Percentiles rank a stretch among this genome's conserved stretches.
These are phyloP conservation scores for Pterulicium gracile DNA, from an alignment of 1,284 basidiomycete species.

Conservation along the genomic window DNA sequence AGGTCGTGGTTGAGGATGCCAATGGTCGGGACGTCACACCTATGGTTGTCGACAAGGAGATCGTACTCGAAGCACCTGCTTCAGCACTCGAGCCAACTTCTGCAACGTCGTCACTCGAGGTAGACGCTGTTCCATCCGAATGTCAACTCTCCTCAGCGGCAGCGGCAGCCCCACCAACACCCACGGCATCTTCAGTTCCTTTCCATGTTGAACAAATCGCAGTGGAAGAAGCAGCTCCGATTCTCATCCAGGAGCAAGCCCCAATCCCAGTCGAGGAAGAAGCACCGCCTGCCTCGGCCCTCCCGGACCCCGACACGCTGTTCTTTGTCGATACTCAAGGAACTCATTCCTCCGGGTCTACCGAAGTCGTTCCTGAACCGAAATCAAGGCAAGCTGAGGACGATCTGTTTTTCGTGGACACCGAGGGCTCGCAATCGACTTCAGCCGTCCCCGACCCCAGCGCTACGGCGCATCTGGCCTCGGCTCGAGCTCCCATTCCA, in stretches of 20 bases:
- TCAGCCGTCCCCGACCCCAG: constrained; percentile 1
- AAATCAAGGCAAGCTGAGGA: constrained; percentile 19
- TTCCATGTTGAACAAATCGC: too few relatives aligned
- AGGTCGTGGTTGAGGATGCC: too few relatives aligned
- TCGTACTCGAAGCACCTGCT: too few relatives aligned
- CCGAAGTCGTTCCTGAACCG: background rate
- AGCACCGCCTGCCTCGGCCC: background rate
- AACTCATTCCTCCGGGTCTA: background rate
- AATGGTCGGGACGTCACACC: too few relatives aligned
- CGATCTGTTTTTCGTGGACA: constrained; percentile 12
- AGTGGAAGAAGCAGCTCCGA: too few relatives aligned
- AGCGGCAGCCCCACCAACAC: too few relatives aligned
- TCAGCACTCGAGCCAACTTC: background rate
- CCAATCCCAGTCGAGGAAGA: background rate
- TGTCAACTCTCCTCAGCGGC: too few relatives aligned
- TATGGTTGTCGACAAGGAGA: too few relatives aligned
- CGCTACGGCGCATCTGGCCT: too few relatives aligned
- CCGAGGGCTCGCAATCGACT: constrained; percentile 3
- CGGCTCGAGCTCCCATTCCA: too few relatives aligned
- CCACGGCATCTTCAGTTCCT: too few relatives aligned
- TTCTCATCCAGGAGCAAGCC: background rate
- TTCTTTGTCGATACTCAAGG: background rate
- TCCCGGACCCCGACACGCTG: background rate
- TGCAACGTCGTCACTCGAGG: background rate
- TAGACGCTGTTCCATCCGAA: too few relatives aligned